phyloP scores from a whole-genome alignment of 1,284 basidiomycete species.

The Trametes pubescens region DNA sequence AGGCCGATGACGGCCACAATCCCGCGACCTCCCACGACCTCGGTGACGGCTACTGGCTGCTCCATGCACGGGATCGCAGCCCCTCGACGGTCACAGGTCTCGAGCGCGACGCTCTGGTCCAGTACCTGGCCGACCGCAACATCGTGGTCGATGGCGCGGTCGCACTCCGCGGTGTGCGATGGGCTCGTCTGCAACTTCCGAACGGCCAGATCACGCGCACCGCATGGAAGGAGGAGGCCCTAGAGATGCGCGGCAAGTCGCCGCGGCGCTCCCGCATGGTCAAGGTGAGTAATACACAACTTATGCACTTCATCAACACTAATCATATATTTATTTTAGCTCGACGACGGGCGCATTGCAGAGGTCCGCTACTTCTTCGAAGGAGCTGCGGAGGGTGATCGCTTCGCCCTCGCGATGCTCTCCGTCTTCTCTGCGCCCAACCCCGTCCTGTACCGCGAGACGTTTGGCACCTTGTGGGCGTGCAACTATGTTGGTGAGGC shows the following conservation, averaged over 20 bases:
- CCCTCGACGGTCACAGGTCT: no score
- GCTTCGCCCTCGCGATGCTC: constrained; percentile 14
- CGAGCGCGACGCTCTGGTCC: not conserved
- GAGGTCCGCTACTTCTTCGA: constrained; percentile 6
- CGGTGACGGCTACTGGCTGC: constrained; percentile 19
- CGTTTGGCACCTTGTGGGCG: constrained; percentile 5
- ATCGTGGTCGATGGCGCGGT: no score
- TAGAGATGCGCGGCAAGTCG: not conserved
- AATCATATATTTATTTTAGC: not conserved
- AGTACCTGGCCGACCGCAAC: not conserved
- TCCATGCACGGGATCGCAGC: not conserved
- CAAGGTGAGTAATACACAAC: not conserved
- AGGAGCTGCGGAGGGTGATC: not conserved
- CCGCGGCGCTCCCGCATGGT: not conserved
- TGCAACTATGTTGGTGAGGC: constrained; percentile 4
- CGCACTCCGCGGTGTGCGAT: not conserved
- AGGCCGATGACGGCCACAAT: constrained; percentile 30
- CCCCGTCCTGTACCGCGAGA: not conserved
- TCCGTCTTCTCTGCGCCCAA: constrained; percentile 21
- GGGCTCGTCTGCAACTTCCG: constrained; percentile 10
- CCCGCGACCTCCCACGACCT: constrained; percentile 22
- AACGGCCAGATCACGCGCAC: constrained; percentile 24
- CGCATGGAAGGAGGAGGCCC: constrained; percentile 26
- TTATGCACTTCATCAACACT: not conserved
- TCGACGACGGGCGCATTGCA: not conserved